Conservation (phyloP, 257 asterid species). For the Solanum pennellii region DNA sequence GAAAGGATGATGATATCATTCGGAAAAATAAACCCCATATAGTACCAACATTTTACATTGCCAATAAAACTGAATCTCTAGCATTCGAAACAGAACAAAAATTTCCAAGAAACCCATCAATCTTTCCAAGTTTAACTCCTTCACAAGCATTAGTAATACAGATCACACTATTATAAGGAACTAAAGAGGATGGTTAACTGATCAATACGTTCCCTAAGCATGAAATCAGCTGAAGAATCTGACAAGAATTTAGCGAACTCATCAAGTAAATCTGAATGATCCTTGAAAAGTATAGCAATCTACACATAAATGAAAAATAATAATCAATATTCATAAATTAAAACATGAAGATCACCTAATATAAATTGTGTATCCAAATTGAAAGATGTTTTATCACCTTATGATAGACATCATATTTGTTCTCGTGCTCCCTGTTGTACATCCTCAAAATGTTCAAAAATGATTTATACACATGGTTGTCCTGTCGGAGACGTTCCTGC, state of each 20-base stretch:
- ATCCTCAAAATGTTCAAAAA: slow-evolving; percentile 87
- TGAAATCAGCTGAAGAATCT: slow-evolving; percentile 45
- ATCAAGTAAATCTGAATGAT: slow-evolving; percentile 79
- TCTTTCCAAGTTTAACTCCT: neutral
- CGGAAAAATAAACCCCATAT: neutral
- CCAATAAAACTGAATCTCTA: neutral
- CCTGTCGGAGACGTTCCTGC: slow-evolving; percentile 79
- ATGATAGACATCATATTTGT: slow-evolving; percentile 70
- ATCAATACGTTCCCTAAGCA: slow-evolving; percentile 22
- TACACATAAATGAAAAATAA: slow-evolving; percentile 7
- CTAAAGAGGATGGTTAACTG: neutral
- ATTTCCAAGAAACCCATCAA: neutral
- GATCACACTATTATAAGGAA: neutral
- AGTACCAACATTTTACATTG: neutral
- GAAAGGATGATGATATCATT: neutral
- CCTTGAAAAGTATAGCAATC: slow-evolving; percentile 76
- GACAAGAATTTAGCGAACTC: slow-evolving; percentile 91
- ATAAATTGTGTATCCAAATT: neutral
- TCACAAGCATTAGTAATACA: neutral
- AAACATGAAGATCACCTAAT: neutral
- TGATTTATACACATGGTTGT: slow-evolving; percentile 72
- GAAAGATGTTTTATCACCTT: slow-evolving; percentile 32
- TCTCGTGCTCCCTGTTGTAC: slow-evolving; percentile 83
- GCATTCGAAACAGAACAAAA: neutral
- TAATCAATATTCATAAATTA: neutral